These are phyloP conservation scores for Kalanchoe fedtschenkoi DNA, from an alignment of 164 flowering plant genomes.

Conservation along the genomic window DNA sequence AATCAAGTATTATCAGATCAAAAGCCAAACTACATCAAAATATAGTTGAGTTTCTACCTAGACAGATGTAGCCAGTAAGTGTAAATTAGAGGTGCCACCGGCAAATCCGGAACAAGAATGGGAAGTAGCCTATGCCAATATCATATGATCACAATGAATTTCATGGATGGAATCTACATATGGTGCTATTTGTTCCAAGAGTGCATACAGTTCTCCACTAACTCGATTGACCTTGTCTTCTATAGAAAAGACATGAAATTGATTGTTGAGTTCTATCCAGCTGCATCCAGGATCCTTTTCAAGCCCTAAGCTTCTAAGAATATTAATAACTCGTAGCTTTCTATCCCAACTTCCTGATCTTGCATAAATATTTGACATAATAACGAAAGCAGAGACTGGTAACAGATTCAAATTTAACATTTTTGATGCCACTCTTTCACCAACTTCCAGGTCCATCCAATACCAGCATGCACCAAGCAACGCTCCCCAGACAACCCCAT, in stretches of 20 bases:
- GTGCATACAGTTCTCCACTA: constrained; percentile 25
- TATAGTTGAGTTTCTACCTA: not conserved
- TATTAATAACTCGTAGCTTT: constrained; percentile 34
- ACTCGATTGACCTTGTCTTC: constrained; percentile 46
- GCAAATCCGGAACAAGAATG: not conserved
- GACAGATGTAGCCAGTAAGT: not conserved
- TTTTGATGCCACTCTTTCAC: constrained; percentile 51
- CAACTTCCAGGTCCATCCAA: constrained; percentile 49
- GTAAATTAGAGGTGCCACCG: not conserved
- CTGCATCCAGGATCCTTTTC: constrained; percentile 70
- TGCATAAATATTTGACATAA: constrained; percentile 65
- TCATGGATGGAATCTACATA: constrained; percentile 21
- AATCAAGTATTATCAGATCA: not conserved
- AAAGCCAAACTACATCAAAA: not conserved
- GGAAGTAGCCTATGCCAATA: not conserved
- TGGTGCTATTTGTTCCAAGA: constrained; percentile 33
- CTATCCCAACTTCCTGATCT: constrained; percentile 46
- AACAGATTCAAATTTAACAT: constrained; percentile 31
- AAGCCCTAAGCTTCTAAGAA: constrained; percentile 27
- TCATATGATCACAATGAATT: constrained; percentile 9
- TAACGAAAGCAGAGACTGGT: constrained; percentile 31
- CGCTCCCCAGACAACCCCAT: constrained; percentile 47
- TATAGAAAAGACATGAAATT: constrained; percentile 36
- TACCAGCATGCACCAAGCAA: constrained; percentile 62
- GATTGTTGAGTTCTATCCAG: constrained; percentile 52